Base-by-base conservation (phyloP, 352 stramenopile species). In the Phytophthora kernoviae region DNA sequence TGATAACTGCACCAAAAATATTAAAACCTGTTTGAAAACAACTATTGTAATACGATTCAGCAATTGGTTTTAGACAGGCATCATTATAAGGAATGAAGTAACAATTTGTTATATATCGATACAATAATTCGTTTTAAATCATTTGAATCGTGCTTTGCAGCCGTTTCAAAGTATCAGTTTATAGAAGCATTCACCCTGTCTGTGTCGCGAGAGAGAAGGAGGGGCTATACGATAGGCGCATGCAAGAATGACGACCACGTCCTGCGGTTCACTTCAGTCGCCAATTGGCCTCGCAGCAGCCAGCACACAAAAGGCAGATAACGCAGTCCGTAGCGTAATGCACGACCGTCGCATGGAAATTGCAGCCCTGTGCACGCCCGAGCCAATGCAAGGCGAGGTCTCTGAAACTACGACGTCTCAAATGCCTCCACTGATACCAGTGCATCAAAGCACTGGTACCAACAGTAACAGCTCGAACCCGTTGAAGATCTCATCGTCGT, bases 271-370 rank as follows among this genome's bases (percentile, higher is more conserved):
- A 51, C 55, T 54, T 24, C 17, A 6, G 18, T 36, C 14, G 27
- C 20, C 0, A 21, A 32, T 41, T 30, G 33, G 37, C 37, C 37
- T 21, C 24, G 24, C 6, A 30, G 24, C 24, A 30, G 37, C 37
- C 18, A 8, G 11, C 37, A 9, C 33, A 14, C 17, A 27, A 4
- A 14, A 39, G 42, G 33, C 34, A 48, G 30, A 18, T 20, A 5
- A 18, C 18, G 1, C n/a, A n/a, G n/a, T n/a, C n/a, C n/a, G n/a
- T n/a, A n/a, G n/a, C n/a, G n/a, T n/a, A 7, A 20, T 30, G 22
- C 54, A 60, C 41, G 69, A 78, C 54, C 48, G 58, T 26, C 70
- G 70, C 37, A 75, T 79, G 70, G 58, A 68, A 54, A 79, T 79
- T 47, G 54, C 47, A 3, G 26, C 58, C 34, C 62, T 79, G 4